Percentiles rank a stretch among this genome's conserved stretches.
Conservation (phyloP, 768 basidiomycete species). For the Tricholoma hemisulphureum region DNA sequence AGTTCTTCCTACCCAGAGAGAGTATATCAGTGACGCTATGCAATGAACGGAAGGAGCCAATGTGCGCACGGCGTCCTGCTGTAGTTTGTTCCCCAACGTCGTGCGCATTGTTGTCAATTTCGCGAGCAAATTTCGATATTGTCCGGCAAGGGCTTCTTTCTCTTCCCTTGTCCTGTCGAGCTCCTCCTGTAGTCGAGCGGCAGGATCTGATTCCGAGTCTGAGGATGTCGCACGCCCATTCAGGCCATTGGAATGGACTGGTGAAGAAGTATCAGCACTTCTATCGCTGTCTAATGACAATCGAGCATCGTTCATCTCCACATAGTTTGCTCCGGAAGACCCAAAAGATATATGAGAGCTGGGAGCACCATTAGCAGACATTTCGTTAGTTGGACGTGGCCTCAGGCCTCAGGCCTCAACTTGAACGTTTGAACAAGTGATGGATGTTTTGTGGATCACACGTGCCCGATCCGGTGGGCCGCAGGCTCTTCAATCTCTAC, state of each 20-base stretch:
- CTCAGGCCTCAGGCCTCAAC: neutral
- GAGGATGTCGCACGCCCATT: slow-evolving; percentile 32
- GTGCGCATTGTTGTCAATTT: slow-evolving; percentile 93
- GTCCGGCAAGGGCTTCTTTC: slow-evolving; percentile 81
- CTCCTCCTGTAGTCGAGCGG: slow-evolving; percentile 67
- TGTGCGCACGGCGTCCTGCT: slow-evolving; percentile 85
- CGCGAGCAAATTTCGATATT: slow-evolving; percentile 82
- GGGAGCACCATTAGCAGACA: slow-evolving; percentile 26
- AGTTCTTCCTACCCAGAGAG: slow-evolving; percentile 83
- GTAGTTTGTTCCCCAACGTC: slow-evolving; percentile 89
- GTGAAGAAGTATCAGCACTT: slow-evolving; percentile 25
- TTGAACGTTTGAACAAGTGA: neutral
- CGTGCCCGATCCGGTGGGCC: neutral
- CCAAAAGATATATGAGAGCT: slow-evolving; percentile 20
- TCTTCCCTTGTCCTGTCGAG: slow-evolving; percentile 76
- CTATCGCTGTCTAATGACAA: slow-evolving; percentile 50
- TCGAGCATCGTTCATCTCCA: slow-evolving; percentile 28
- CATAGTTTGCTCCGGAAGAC: slow-evolving; percentile 27
- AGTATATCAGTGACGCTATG: slow-evolving; percentile 13
- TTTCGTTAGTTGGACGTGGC: slow-evolving; percentile 5
- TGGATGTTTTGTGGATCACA: neutral
- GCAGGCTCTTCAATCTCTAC: neutral
- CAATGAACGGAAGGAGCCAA: neutral
- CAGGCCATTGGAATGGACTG: slow-evolving; percentile 32
- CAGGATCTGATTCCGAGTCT: slow-evolving; percentile 46